A percentile compares a stretch with the other conserved stretches of the same genome.
Evolutionary conservation across 345 rosid species (phyloP).

Genomic region (Reutealis trisperma): DNA sequence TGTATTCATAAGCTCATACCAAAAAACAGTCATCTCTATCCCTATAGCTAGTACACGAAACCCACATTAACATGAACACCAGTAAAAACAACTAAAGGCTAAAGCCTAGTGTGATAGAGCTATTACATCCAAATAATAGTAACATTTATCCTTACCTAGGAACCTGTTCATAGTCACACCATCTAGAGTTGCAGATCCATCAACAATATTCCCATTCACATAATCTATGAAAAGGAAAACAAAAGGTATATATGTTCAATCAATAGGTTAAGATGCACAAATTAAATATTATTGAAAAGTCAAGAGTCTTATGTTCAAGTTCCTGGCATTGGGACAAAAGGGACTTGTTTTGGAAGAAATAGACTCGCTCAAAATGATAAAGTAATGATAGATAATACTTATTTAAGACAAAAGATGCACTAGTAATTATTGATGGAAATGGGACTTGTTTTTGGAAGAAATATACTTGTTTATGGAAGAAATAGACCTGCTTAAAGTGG

Average conservation of each 20-base stretch:
- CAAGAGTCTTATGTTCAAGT: slow-evolving; percentile 12
- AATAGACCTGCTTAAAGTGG: slow-evolving; percentile 73
- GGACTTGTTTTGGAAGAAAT: slow-evolving; percentile 53
- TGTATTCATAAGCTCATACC: not conserved
- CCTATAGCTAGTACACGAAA: not conserved
- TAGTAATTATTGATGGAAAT: slow-evolving; percentile 88
- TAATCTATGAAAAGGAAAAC: slow-evolving; percentile 23
- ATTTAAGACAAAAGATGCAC: slow-evolving; percentile 80
- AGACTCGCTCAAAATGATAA: slow-evolving; percentile 69
- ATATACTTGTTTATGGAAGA: slow-evolving; percentile 42
- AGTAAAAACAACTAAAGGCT: not conserved
- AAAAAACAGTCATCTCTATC: not conserved
- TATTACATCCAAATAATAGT: not conserved
- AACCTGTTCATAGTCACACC: slow-evolving; percentile 25
- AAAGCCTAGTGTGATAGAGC: not conserved
- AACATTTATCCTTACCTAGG: slow-evolving; percentile 25
- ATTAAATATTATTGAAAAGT: not conserved
- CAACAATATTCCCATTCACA: slow-evolving; percentile 27
- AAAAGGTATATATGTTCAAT: not conserved
- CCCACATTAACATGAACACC: not conserved
- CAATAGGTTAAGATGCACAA: not conserved
- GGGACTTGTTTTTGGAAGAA: too few relatives aligned
- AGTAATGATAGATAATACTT: slow-evolving; percentile 74
- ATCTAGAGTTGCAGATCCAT: slow-evolving; percentile 35
- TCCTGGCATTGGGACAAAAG: slow-evolving; percentile 42